Evolutionary conservation across 768 basidiomycete species (phyloP), one percentile per base, ranked within the genome.

Genomic region (Boletus patriciae): DNA sequence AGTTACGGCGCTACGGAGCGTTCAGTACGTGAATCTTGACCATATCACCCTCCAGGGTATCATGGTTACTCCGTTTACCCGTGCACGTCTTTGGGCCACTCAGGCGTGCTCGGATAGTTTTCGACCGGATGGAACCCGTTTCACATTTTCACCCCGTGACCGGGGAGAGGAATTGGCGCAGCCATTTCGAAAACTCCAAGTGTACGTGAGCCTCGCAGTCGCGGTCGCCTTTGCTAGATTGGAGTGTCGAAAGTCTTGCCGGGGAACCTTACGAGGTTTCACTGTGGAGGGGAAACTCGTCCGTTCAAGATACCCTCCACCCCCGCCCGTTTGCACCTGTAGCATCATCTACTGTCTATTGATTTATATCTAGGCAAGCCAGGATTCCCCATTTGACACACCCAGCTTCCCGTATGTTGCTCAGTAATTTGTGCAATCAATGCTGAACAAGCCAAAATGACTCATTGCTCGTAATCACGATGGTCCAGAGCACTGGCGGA

Each of bases 291-390:
- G 6, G 4, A 25, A 8, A 15, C 23, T 10, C 16, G 25, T 46
- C 45, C 45, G 13, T 46, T 36, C 34, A 36, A 34, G 33, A 25
- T 25, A 25, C 25, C 25, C 25, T 25, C 25, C 33, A 16, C 16
- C 7, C 3, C 8, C 3, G 11, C 31, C 36, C 16, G 9, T 18
- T 37, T 18, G 18, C 37, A 37, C 4, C 29, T 43, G 38, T 25
- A 31, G 31, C 21, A 43, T 49, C 44, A 47, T 62, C 43, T 57
- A 61, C 27, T 9, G 42, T 52, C 49, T 34, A 47, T 18, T 47
- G 47, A 29, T 48, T 19, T 54, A 49, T 58, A 54, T 50, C 50
- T 59, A 46, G 41, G 19, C 54, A 23, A 10, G 45, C 41, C 18
- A 23, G 25, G 27, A 12, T 25, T 49, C 29, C 18, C 25, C 10